Evolutionary conservation across 306 rosid genomes (phyloP).

Genomic region (Pyrus betulifolia): DNA sequence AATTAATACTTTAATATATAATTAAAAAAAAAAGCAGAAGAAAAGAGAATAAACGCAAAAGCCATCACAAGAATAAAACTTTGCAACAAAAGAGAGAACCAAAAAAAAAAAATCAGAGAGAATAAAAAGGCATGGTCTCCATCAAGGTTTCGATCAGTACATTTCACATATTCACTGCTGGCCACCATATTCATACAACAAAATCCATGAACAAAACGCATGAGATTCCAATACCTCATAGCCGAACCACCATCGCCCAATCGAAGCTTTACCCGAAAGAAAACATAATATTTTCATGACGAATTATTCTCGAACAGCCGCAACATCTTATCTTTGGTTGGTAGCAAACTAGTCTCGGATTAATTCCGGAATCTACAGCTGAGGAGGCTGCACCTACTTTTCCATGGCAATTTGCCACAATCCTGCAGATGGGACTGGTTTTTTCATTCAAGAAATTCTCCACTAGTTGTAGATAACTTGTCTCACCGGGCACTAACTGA

Average conservation of each 20-base stretch:
- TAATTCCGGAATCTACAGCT: constrained; percentile 50
- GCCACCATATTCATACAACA: constrained; percentile 47
- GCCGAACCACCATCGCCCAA: constrained; percentile 46
- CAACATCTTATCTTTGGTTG: constrained; percentile 50
- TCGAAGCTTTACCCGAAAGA: constrained; percentile 32
- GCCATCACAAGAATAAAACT: constrained; percentile 13
- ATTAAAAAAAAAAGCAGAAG: constrained; percentile 6
- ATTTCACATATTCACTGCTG: constrained; percentile 54
- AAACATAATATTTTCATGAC: constrained; percentile 8
- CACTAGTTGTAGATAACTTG: constrained; percentile 48
- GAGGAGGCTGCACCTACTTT: constrained; percentile 47
- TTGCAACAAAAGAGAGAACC: not conserved
- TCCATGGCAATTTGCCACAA: constrained; percentile 44
- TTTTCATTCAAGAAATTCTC: constrained; percentile 58
- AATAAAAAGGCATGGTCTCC: constrained; percentile 43
- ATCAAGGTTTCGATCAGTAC: constrained; percentile 60
- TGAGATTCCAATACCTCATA: constrained; percentile 47
- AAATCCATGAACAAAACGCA: constrained; percentile 35
- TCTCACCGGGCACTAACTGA: constrained; percentile 48
- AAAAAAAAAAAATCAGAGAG: constrained; percentile 26
- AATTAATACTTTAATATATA: constrained; percentile 19
- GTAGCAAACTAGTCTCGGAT: constrained; percentile 41
- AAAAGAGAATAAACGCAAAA: constrained; percentile 21
- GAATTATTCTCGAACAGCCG: constrained; percentile 69
- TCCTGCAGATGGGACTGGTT: constrained; percentile 43